A percentile compares a stretch with the other conserved stretches of the same genome.
These are phyloP conservation scores for Cydonia oblonga DNA, from an alignment of 331 rosid genomes.

Conservation along the genomic window DNA sequence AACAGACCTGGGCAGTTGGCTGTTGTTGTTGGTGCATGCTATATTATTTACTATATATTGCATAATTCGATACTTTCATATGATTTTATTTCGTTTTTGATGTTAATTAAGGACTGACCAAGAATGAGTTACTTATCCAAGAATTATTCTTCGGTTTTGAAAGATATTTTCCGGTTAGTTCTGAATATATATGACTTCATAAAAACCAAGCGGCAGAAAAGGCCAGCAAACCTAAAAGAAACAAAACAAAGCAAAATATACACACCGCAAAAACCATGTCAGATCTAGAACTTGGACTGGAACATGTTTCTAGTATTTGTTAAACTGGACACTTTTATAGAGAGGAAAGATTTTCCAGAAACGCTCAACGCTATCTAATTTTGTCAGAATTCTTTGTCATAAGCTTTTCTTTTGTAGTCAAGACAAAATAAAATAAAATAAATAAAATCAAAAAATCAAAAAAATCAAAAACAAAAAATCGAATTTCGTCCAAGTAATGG, in stretches of 20 bases:
- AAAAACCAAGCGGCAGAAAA: too few species aligned
- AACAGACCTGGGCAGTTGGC: background rate
- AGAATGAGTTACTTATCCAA: background rate
- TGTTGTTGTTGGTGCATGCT: background rate
- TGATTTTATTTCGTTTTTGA: too few species aligned
- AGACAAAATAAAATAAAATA: too few species aligned
- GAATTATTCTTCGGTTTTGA: background rate
- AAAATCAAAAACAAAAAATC: too few species aligned
- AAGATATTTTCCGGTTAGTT: background rate
- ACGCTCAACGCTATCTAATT: background rate
- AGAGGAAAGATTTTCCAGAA: background rate
- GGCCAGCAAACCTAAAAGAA: too few species aligned
- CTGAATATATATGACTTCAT: background rate
- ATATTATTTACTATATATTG: background rate
- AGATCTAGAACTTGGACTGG: background rate
- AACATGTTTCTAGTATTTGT: background rate
- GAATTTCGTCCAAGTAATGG: background rate
- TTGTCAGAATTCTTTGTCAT: background rate
- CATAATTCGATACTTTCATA: background rate
- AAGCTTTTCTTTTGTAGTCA: background rate
- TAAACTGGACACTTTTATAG: background rate
- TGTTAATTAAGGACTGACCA: background rate
- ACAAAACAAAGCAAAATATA: background rate
- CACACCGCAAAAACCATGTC: background rate
- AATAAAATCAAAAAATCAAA: too few species aligned